Evolutionary conservation across 306 rosid genomes (phyloP).

Genomic region (Cyamopsis tetragonoloba): DNA sequence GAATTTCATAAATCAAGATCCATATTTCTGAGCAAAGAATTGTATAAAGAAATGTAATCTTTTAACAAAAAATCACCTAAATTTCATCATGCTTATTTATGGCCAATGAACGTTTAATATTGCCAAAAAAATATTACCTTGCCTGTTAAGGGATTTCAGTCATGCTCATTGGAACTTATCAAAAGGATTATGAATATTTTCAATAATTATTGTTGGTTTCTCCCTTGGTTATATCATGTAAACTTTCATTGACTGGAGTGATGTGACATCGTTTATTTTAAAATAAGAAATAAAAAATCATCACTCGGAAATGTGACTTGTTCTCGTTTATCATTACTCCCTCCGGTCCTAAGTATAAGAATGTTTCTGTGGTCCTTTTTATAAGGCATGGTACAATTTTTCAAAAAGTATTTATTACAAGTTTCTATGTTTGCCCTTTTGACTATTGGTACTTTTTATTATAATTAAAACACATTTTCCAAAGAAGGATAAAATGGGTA

Average conservation of each 20-base stretch:
- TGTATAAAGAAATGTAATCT: neutral
- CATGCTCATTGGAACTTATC: neutral
- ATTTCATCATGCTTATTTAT: neutral
- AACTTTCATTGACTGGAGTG: neutral
- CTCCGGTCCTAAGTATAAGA: too few species aligned
- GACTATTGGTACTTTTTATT: too few species aligned
- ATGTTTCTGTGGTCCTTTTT: too few species aligned
- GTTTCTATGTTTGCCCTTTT: too few species aligned
- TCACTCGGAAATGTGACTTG: neutral
- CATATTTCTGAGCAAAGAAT: neutral
- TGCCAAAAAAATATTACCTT: neutral
- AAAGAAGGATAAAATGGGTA: too few species aligned
- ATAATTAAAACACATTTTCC: too few species aligned
- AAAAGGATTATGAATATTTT: conserved; percentile 1
- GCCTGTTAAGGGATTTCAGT: neutral
- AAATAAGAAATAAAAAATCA: neutral
- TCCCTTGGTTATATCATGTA: neutral
- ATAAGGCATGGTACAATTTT: too few species aligned
- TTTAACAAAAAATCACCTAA: neutral
- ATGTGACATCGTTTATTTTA: neutral
- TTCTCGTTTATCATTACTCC: too few species aligned
- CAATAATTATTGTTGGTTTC: neutral
- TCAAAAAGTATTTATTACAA: too few species aligned
- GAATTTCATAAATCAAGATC: neutral
- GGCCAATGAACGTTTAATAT: neutral